Base-by-base conservation (phyloP, 768 basidiomycete genomes). In the Leccinum broughii region DNA sequence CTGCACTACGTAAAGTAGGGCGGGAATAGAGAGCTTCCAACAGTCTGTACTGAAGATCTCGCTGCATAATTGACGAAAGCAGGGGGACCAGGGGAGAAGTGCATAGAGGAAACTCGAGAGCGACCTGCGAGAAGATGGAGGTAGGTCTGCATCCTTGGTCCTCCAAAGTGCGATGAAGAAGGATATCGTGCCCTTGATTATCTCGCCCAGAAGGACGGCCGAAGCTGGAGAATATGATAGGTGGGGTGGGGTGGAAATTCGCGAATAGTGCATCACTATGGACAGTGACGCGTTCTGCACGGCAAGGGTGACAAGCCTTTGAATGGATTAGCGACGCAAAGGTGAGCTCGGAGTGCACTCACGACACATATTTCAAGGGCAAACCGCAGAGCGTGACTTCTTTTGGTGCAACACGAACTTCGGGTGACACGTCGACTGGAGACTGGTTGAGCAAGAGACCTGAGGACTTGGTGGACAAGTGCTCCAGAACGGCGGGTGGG, bases 211-310 rank as follows among this genome's bases (percentile, higher is more conserved):
- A 34, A 99, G 84, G 28, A 99, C 95, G 24, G 97, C 97, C 1
- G 93, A 83, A 2, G 96, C 95, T 1, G 97, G 93, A 1, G 93
- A 97, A 75, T 99, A 99, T 2, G 92, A 79, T 34, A 89, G 81
- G 46, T 88, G 79, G 2, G 89, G 78, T 8, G 93, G 85, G 0
- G 85, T 90, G 3, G 92, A 90, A 59, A 94, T 89, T 61, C 97
- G 86, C n/a, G 97, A 98, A 76, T 98, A 93, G 79, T 98, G 95
- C 92, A 99, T 96, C 64, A 98, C 92, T 70, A 99, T 94, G 56
- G 95, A 95, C 53, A 99, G 80, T 10, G 92, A 87, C 32, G 93
- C 93, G 76, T 98, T 98, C 79, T 99, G 96, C 3, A 96, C 88
- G 5, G 93, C 93, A 54, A 95, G 85, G 17, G 91, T 92, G 64